These are phyloP conservation scores for Neoscytalidium dimidiatum DNA, from an alignment of 2,329 filamentous ascomycete genomes.

Conservation along the genomic window DNA sequence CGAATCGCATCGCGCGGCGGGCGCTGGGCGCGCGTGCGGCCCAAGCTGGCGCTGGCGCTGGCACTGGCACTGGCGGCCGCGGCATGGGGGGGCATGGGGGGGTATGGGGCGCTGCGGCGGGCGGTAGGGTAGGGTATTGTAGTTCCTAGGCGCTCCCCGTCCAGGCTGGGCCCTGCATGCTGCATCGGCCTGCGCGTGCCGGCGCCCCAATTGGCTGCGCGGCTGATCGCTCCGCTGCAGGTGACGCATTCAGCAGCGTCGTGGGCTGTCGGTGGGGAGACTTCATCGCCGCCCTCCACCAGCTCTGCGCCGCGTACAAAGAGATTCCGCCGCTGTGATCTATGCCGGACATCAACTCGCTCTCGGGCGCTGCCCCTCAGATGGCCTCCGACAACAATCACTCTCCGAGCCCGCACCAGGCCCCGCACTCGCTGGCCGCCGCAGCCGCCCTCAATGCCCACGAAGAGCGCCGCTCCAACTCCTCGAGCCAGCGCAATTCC, in stretches of 20 bases:
- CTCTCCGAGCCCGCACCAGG: conserved; percentile 9
- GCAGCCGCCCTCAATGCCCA: conserved; percentile 78
- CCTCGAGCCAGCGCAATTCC: conserved; percentile 47
- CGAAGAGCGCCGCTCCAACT: conserved; percentile 59
- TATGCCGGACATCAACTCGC: conserved; percentile 62
- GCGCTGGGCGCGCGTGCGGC: no score
- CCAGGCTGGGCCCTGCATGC: no score
- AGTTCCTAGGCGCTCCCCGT: no score
- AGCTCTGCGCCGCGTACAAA: background rate
- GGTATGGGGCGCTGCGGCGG: no score
- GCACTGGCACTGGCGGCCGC: no score
- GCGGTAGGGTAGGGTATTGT: no score
- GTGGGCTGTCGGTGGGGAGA: conserved; percentile 17
- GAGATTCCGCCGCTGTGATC: background rate
- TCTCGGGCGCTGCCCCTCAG: conserved; percentile 52
- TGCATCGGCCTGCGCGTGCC: background rate
- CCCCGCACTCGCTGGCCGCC: conserved; percentile 67
- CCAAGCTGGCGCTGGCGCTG: no score
- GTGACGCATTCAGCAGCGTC: conserved; percentile 15
- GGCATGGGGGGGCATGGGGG: no score
- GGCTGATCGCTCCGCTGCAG: background rate
- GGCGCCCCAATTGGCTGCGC: background rate
- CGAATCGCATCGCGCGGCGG: background rate
- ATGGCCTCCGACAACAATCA: conserved; percentile 26
- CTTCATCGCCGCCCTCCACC: background rate